Evolutionary conservation across 2,329 filamentous ascomycete genomes (phyloP).

Genomic region (Niveomyces coronatus): DNA sequence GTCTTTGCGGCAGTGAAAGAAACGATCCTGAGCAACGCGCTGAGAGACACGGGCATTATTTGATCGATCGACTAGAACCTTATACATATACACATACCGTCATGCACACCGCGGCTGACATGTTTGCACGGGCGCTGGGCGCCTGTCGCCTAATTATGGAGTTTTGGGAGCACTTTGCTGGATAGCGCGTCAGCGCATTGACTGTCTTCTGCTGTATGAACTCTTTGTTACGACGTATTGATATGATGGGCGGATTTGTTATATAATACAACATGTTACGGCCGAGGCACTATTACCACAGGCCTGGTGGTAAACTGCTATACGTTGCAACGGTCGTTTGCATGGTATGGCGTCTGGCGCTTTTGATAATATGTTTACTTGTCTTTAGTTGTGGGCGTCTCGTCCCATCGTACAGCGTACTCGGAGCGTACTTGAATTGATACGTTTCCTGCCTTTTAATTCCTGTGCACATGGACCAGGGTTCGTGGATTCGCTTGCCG

Average conservation of each 20-base stretch:
- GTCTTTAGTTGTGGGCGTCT: too few relatives aligned
- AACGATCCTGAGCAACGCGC: conserved; percentile 94
- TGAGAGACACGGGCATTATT: conserved; percentile 96
- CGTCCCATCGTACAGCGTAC: too few relatives aligned
- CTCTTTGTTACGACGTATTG: conserved; percentile 6
- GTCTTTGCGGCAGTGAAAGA: conserved; percentile 98
- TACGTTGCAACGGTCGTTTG: not conserved
- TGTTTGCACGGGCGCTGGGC: not conserved
- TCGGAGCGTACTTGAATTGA: too few relatives aligned
- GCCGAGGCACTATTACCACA: conserved; percentile 4
- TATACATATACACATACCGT: not conserved
- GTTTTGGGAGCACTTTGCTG: conserved; percentile 9
- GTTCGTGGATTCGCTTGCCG: too few relatives aligned
- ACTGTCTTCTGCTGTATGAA: conserved; percentile 1
- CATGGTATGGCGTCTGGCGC: conserved; percentile 7
- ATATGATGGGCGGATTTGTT: conserved; percentile 7
- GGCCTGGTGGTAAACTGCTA: not conserved
- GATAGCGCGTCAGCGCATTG: not conserved
- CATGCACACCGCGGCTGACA: not conserved
- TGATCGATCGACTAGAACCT: conserved; percentile 29
- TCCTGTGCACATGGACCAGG: too few relatives aligned
- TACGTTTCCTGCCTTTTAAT: too few relatives aligned
- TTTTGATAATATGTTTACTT: too few relatives aligned
- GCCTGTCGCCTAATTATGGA: conserved; percentile 1
- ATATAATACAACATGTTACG: conserved; percentile 9